phyloP scores from a whole-genome alignment of 129 eudicot species.

The Logfia minima region DNA sequence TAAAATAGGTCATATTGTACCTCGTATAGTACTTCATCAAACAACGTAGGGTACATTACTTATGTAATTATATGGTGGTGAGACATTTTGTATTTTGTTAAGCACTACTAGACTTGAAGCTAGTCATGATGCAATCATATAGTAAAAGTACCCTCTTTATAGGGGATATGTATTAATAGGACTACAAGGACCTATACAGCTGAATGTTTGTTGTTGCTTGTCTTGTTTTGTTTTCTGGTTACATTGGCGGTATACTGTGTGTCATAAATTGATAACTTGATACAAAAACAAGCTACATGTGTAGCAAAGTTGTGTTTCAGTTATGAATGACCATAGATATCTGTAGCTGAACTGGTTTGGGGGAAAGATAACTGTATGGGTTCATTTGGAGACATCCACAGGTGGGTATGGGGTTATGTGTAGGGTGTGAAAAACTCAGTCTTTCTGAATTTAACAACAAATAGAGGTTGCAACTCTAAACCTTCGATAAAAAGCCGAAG shows the following conservation, averaged over 20 bases:
- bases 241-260: background rate
- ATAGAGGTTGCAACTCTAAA: background rate
- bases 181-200: background rate
- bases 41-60: slow-evolving; percentile 3
- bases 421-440: background rate
- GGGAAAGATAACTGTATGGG: background rate
- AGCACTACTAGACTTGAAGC: background rate
- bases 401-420: background rate
- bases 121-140: background rate
- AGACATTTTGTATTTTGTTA: background rate
- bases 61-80: background rate
- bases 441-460: background rate
- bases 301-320: background rate
- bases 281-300: background rate
- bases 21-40: slow-evolving; percentile 20
- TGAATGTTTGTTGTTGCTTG: background rate
- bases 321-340: background rate
- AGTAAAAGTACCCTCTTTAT: background rate
- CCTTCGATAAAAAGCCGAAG: background rate
- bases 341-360: background rate
- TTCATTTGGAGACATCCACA: background rate
- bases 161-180: background rate
- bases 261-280: background rate
- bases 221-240: no score
- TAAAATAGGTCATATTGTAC: slow-evolving; percentile 3